Conservation (phyloP, 257 asterid species). For the Leptodermis oblonga region DNA sequence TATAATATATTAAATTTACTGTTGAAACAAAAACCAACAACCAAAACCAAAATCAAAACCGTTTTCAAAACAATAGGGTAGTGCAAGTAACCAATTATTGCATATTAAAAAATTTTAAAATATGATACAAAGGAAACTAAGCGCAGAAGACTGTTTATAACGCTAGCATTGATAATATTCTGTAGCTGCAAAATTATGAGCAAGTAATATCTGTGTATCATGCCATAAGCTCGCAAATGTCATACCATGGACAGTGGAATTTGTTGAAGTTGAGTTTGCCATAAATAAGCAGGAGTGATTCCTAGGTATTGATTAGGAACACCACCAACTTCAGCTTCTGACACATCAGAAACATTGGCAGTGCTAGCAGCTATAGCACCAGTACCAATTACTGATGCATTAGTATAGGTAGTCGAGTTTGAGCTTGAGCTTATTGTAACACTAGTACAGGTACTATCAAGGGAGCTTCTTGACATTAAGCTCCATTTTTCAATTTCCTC, state of each 20-base stretch:
- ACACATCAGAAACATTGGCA: conserved; percentile 46
- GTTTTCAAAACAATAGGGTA: no score
- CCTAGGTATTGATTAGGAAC: conserved; percentile 94
- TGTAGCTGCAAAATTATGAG: conserved; percentile 8
- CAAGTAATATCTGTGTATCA: conserved; percentile 1
- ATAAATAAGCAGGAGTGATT: conserved; percentile 77
- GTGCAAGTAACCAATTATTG: no score
- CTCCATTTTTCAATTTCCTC: conserved; percentile 95
- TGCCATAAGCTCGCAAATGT: no score
- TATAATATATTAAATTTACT: no score
- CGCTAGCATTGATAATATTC: conserved; percentile 9
- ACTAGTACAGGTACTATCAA: conserved; percentile 78
- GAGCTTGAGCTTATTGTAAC: conserved; percentile 68
- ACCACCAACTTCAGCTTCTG: conserved; percentile 96
- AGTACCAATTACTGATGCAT: conserved; percentile 38
- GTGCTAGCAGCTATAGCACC: conserved; percentile 38
- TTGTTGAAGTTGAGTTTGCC: conserved; percentile 85
- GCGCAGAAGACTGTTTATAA: conserved; percentile 2
- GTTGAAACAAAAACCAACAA: no score
- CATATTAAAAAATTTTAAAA: no score
- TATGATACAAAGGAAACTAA: background rate
- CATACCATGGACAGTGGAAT: conserved; percentile 67
- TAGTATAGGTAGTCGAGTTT: conserved; percentile 69
- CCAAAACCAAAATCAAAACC: no score
- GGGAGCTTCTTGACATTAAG: conserved; percentile 71